Conservation (phyloP, 1,139 yeast genomes). For the Blastobotrys serpentis region DNA sequence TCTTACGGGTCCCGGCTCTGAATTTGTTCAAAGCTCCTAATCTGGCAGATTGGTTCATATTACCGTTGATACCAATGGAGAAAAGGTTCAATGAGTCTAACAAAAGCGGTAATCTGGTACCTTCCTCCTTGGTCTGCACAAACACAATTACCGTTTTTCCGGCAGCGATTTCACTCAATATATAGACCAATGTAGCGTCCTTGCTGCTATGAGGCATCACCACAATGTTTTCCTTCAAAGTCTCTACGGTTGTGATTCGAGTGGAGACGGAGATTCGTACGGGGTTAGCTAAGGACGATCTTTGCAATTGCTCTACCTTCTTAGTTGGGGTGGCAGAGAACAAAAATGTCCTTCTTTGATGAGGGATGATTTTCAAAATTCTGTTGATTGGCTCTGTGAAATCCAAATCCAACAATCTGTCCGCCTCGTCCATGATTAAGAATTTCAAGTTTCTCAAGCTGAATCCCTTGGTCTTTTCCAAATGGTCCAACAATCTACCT, state of each 20-base stretch:
- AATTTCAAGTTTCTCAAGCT: constrained; percentile 74
- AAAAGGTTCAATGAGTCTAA: constrained; percentile 80
- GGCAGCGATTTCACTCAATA: constrained; percentile 68
- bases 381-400: constrained; percentile 93
- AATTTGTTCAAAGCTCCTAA: constrained; percentile 91
- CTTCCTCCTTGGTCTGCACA: constrained; percentile 93
- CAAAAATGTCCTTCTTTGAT: constrained; percentile 77
- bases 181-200: constrained; percentile 79
- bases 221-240: constrained; percentile 83
- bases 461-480: constrained; percentile 93
- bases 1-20: constrained; percentile 77
- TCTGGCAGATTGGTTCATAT: constrained; percentile 86
- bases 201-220: constrained; percentile 91
- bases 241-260: constrained; percentile 90
- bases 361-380: constrained; percentile 81
- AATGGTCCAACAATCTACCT: constrained; percentile 92
- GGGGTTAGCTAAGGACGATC: constrained; percentile 88
- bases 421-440: constrained; percentile 96
- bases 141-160: constrained; percentile 90
- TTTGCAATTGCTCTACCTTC: constrained; percentile 88
- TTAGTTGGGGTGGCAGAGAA: constrained; percentile 97
- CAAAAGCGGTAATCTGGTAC: constrained; percentile 83
- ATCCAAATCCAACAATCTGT: constrained; percentile 91
- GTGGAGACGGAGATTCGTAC: constrained; percentile 87
- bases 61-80: constrained; percentile 94